These are phyloP conservation scores for Phytopythium litorale DNA, from an alignment of 352 stramenopile species.

Conservation along the genomic window DNA sequence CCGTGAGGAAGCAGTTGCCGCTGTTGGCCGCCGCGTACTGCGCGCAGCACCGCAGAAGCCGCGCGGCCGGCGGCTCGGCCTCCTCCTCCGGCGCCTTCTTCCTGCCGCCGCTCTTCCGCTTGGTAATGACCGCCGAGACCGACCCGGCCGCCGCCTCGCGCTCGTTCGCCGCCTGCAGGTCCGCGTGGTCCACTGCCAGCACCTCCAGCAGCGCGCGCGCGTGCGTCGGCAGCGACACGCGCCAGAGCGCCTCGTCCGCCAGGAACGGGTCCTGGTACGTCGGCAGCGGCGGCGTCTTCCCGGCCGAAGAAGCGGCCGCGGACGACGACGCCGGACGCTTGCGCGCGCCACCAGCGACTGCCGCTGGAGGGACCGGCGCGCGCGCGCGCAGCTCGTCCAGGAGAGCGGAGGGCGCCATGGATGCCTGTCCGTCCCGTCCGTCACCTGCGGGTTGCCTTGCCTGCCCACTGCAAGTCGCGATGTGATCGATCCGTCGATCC, in stretches of 20 bases:
- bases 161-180: constrained; percentile 44
- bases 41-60: constrained; percentile 37
- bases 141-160: constrained; percentile 42
- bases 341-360: not conserved
- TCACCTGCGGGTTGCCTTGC: too few species aligned
- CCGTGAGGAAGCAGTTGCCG: constrained; percentile 50
- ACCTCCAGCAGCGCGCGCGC: constrained; percentile 36
- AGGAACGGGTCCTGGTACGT: constrained; percentile 38
- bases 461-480: too few species aligned
- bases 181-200: constrained; percentile 54
- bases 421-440: too few species aligned
- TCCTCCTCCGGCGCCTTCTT: constrained; percentile 2
- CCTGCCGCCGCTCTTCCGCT: constrained; percentile 13
- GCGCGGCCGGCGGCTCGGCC: constrained; percentile 3
- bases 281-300: not conserved
- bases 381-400: constrained; percentile 8
- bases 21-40: constrained; percentile 29
- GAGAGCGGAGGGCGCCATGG: not conserved
- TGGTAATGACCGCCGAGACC: constrained; percentile 55
- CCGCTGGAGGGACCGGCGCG: not conserved
- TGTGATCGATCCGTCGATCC: too few species aligned
- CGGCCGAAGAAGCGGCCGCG: not conserved
- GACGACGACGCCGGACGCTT: not conserved
- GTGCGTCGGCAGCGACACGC: constrained; percentile 21
- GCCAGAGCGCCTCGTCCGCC: constrained; percentile 21